Base-by-base conservation (phyloP, 345 rosid genomes). In the Eucalyptus sideroxylon region DNA sequence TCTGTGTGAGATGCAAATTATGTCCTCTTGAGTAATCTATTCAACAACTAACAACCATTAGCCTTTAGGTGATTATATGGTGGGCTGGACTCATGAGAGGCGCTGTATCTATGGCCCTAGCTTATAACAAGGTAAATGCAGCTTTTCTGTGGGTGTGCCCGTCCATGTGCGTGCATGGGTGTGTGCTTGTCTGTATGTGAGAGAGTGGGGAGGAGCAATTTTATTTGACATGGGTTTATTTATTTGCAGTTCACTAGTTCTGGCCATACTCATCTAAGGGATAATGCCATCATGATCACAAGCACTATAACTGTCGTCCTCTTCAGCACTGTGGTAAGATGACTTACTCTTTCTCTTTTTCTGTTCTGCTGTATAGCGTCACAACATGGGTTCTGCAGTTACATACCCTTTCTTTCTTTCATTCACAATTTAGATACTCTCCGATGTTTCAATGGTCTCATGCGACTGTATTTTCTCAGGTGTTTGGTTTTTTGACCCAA, bases 41-140 rank as follows among this genome's bases (percentile, higher is more conserved):
- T 77, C 30, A 40, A 24, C 30, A 77, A 21, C 47, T 77, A 40
- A 77, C 47, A 23, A 77, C 47, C 15, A 21, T 40, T 77, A 77
- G 8, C 42, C 60, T 92, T 87, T 82, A 96, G 99, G 86, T 98
- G 88, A 94, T 97, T 21, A 96, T 98, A 88, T 98, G 99, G 99
- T 98, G 99, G 99, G 95, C 99, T 91, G 99, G 99, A 90, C 98
- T 97, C 65, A 98, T 98, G 99, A 94, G 99, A 93, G 99, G 99
- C 89, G 99, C 99, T 34, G 99, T 98, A 24, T 98, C 99, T 8
- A 98, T 98, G 97, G 99, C 99, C 87, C 99, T 98, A 86, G 99
- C 99, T 17, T 98, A 98, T 91, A 98, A 97, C 90, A 94, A 96
- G 99, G 99, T 96, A 91, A 37, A 60, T 40, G 34, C 49, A 26